Evolutionary conservation across 805 yeast species (phyloP).

Genomic region (Jamesozyma piceae): DNA sequence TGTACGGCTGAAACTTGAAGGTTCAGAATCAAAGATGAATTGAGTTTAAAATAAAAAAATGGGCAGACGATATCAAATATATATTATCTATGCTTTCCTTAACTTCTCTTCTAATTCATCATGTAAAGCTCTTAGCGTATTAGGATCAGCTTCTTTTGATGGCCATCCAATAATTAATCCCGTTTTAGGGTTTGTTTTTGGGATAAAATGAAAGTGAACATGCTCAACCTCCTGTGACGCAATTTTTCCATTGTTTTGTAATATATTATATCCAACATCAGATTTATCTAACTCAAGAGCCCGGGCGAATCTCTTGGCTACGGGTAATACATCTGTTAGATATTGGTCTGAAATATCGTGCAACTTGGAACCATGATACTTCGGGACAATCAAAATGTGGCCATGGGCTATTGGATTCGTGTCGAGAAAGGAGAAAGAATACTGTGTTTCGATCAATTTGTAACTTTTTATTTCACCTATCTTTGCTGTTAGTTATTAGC

Average conservation of each 20-base stretch:
- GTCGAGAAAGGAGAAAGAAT: constrained; percentile 76
- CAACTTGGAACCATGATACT: constrained; percentile 82
- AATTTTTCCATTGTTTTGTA: constrained; percentile 87
- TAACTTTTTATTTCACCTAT: constrained; percentile 85
- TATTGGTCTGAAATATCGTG: constrained; percentile 90
- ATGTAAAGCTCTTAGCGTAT: neutral
- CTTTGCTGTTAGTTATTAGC: neutral
- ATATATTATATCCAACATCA: constrained; percentile 64
- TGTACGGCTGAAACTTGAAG: too few relatives aligned
- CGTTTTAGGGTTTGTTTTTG: constrained; percentile 60
- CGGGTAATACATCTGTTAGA: constrained; percentile 78
- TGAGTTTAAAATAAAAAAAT: too few relatives aligned
- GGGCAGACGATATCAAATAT: too few relatives aligned
- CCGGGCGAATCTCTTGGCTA: constrained; percentile 75
- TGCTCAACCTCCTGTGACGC: constrained; percentile 95
- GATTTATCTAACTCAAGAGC: constrained; percentile 57
- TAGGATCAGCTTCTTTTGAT: constrained; percentile 60
- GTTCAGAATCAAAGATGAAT: too few relatives aligned
- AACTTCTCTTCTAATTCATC: neutral
- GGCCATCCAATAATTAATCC: constrained; percentile 94
- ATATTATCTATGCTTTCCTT: neutral
- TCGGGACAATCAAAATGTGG: constrained; percentile 84
- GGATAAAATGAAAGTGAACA: constrained; percentile 94
- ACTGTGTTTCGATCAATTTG: constrained; percentile 76
- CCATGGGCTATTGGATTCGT: constrained; percentile 89